Conservation (phyloP, 192 early-diverging fungal species). For the Obelidium mucronatum region DNA sequence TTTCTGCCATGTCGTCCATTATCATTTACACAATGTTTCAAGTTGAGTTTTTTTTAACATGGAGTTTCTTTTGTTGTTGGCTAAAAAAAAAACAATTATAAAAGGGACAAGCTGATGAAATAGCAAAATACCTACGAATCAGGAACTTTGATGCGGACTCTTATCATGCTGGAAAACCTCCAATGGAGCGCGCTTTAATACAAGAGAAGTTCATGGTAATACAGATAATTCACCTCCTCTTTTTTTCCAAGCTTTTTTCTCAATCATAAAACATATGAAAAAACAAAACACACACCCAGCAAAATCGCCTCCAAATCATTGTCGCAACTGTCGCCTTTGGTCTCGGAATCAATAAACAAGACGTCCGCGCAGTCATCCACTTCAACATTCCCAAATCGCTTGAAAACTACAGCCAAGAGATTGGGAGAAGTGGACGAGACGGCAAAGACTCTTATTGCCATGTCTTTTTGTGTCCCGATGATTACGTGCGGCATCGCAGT, state of each 20-base stretch:
- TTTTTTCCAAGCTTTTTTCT: too few relatives aligned
- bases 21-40: conserved; percentile 73
- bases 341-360: conserved; percentile 92
- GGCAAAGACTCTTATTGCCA: conserved; percentile 41
- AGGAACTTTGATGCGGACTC: conserved; percentile 71
- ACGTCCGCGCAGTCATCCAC: conserved; percentile 91
- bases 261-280: too few relatives aligned
- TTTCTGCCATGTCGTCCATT: conserved; percentile 62
- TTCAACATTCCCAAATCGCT: conserved; percentile 82
- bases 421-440: conserved; percentile 57
- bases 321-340: conserved; percentile 94
- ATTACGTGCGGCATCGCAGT: conserved; percentile 51
- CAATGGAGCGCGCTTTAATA: conserved; percentile 63
- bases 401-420: conserved; percentile 82
- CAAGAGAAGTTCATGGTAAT: conserved; percentile 79
- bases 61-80: not conserved
- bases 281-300: too few relatives aligned
- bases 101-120: conserved; percentile 69
- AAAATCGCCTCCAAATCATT: conserved; percentile 68
- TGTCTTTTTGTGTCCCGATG: conserved; percentile 42
- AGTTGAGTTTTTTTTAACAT: conserved; percentile 42
- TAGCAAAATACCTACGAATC: conserved; percentile 73
- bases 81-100: conserved; percentile 29
- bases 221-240: too few relatives aligned
- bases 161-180: conserved; percentile 79